A percentile compares a stretch with the other conserved stretches of the same genome.
These are phyloP conservation scores for Melampsora americana DNA, from an alignment of 1,284 basidiomycete genomes.

Conservation along the genomic window DNA sequence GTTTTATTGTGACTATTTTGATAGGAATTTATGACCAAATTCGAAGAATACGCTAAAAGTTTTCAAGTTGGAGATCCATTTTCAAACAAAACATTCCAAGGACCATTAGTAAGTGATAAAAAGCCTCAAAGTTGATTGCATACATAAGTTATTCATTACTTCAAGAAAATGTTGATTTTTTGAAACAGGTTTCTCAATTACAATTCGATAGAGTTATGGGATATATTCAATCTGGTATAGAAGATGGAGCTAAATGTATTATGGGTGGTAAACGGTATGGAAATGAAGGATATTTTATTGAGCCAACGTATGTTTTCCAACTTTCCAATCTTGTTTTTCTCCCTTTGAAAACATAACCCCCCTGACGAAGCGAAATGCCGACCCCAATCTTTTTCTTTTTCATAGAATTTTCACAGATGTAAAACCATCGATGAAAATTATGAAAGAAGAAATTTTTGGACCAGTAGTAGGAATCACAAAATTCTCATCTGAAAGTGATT, in stretches of 20 bases:
- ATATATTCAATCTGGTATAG: conserved; percentile 80
- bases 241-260: conserved; percentile 74
- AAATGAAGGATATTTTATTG: conserved; percentile 62
- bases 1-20: conserved; percentile 50
- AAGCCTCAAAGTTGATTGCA: too few species aligned
- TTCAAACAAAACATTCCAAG: conserved; percentile 67
- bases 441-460: conserved; percentile 67
- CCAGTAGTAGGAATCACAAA: conserved; percentile 60
- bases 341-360: too few species aligned
- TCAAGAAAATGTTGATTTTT: background rate
- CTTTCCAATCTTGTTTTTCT: too few species aligned
- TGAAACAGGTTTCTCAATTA: conserved; percentile 47
- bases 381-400: background rate
- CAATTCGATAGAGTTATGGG: conserved; percentile 88
- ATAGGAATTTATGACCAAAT: conserved; percentile 63
- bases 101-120: conserved; percentile 66
- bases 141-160: background rate
- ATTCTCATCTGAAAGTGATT: conserved; percentile 64
- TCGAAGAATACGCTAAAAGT: conserved; percentile 62
- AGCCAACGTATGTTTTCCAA: conserved; percentile 53
- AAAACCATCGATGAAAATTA: conserved; percentile 75
- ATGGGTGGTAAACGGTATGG: conserved; percentile 73
- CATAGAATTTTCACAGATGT: conserved; percentile 58
- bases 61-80: conserved; percentile 78
- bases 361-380: too few species aligned